Conservation (phyloP, 805 yeast species). For the Cyberlindnera subsufficiens region DNA sequence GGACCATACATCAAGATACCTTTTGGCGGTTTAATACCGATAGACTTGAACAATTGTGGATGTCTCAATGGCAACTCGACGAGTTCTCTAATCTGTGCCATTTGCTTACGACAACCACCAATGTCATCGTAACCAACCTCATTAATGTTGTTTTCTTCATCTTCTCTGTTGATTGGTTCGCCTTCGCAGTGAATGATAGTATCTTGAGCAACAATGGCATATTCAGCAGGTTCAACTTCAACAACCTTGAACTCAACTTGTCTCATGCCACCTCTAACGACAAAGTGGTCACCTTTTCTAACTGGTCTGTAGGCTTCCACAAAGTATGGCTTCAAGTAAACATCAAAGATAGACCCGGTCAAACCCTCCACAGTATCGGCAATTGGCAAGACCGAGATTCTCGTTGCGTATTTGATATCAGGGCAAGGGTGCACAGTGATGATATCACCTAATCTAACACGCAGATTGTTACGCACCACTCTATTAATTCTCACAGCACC, state of each 20-base stretch:
- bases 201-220: constrained; percentile 97
- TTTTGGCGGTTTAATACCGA: constrained; percentile 98
- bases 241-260: constrained; percentile 98
- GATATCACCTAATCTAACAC: constrained; percentile 91
- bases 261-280: constrained; percentile 98
- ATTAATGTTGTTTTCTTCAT: constrained; percentile 91
- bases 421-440: constrained; percentile 93
- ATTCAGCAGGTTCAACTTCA: constrained; percentile 95
- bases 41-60: constrained; percentile 95
- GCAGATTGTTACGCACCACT: constrained; percentile 90
- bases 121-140: constrained; percentile 99
- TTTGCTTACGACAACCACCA: constrained; percentile 98
- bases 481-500: constrained; percentile 93
- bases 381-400: constrained; percentile 93
- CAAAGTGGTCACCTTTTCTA: constrained; percentile 93
- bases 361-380: constrained; percentile 98
- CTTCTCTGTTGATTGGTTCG: constrained; percentile 97
- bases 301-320: constrained; percentile 99
- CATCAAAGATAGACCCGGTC: constrained; percentile 94
- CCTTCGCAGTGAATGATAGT: constrained; percentile 98
- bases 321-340: constrained; percentile 93
- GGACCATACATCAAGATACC: constrained; percentile 99
- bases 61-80: constrained; percentile 98
- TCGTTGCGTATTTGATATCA: constrained; percentile 92
- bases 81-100: constrained; percentile 98